Evolutionary conservation across 306 rosid genomes (phyloP).

Genomic region (Corylus avellana): DNA sequence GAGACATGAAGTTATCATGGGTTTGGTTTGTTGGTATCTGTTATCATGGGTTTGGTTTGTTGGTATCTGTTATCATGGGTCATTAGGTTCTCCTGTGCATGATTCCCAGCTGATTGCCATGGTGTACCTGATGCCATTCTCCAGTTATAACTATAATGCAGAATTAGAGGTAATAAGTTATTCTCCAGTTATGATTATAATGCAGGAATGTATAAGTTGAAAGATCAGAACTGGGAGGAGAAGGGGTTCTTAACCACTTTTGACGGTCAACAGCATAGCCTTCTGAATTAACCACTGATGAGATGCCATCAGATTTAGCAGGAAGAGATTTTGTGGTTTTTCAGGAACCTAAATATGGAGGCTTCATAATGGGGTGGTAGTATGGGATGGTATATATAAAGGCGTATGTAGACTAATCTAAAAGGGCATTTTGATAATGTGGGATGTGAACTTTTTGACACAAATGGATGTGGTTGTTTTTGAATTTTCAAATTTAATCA

Average conservation of each 20-base stretch:
- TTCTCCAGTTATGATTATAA: not conserved
- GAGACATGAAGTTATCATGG: too few species aligned
- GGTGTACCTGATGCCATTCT: not conserved
- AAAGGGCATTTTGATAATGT: not conserved
- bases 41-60: not conserved
- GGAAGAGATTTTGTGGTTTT: conserved; percentile 1
- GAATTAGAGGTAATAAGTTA: too few species aligned
- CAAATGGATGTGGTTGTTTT: not conserved
- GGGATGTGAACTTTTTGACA: not conserved
- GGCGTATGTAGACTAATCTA: not conserved
- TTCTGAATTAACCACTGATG: not conserved
- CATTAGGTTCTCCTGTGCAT: not conserved
- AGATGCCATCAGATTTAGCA: not conserved
- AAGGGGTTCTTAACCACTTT: not conserved
- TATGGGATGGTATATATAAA: not conserved
- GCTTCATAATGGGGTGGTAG: not conserved
- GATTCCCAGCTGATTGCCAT: not conserved
- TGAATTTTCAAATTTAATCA: not conserved
- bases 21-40: not conserved
- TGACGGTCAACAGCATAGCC: not conserved
- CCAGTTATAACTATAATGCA: not conserved
- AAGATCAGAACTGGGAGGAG: not conserved
- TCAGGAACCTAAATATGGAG: not conserved
- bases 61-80: not conserved
- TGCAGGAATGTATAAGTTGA: not conserved